Conservation (phyloP, 208 protist genomes). For the Histomonas meleagridis region DNA sequence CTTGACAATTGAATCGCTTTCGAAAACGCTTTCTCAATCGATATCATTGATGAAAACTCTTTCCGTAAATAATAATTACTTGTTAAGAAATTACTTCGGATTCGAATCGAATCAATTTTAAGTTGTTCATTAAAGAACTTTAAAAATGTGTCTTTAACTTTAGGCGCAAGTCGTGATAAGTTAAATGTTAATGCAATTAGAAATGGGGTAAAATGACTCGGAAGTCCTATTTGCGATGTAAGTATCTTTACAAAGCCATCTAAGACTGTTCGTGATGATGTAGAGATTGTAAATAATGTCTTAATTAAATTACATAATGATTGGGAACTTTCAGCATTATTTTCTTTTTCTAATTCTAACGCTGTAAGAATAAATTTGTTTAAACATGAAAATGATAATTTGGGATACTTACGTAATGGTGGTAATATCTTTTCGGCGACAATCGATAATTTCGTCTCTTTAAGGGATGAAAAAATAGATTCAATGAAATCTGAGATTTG, state of each 20-base stretch:
- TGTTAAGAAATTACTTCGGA: background rate
- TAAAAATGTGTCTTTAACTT: background rate
- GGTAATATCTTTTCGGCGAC: background rate
- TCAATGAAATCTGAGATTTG: background rate
- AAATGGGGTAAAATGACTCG: slow-evolving; percentile 16
- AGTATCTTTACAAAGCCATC: background rate
- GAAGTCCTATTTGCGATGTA: background rate
- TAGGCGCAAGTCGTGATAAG: background rate
- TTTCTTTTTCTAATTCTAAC: background rate
- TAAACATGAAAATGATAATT: background rate
- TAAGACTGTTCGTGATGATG: background rate
- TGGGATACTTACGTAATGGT: background rate
- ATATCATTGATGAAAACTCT: too few species aligned
- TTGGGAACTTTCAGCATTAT: background rate
- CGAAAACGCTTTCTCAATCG: background rate
- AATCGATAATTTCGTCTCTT: background rate
- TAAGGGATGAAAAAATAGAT: background rate
- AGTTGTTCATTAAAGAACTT: background rate
- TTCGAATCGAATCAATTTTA: background rate
- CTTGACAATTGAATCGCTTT: background rate
- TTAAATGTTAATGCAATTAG: background rate
- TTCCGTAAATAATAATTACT: background rate
- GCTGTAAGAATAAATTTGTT: background rate
- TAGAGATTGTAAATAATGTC: background rate
- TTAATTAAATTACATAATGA: background rate